Base-by-base conservation (phyloP, 2,329 filamentous ascomycete genomes). In the Clarireedia homoeocarpa region DNA sequence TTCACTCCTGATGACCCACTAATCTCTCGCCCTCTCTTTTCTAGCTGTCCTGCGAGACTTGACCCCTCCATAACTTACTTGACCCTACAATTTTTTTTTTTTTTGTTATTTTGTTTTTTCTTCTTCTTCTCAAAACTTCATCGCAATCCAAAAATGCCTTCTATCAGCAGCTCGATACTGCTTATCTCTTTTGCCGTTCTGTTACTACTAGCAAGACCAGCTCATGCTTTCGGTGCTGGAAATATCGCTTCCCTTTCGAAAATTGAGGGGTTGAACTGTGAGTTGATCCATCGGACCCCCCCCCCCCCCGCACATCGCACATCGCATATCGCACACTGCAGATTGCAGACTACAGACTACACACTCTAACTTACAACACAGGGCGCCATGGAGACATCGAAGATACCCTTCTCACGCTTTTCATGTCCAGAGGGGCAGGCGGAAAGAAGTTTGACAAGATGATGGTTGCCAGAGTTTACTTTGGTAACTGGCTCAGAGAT, bases 401-500 rank as follows among this genome's bases (percentile, higher is more conserved):
- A 76, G 91, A 96, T 75, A 86, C 87, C 36, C 83, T 96, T 55
- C 82, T 95, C 58, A 84, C 81, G 58, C 77, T 96, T 56, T 61
- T 73, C 48, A 81, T 86, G 69, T 82, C 84, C 45, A 77, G 79
- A 58, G 77, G 79, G 42, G 83, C 82, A 20, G 75, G 74, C 61
- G 81, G 81, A 64, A 91, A 91, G 76, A 95, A 91, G 68, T 96
- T 95, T 73, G 83, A 81, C 76, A 94, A 94, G 75, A 82, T 95
- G 67, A 87, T 85, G 68, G 88, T 96, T 60, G 88, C 91, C 61
- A 83, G 91, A 59, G 88, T 95, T 61, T 96, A 96, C 76, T 96
- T 96, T 75, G 91, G 91, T 62, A 96, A 96, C 76, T 96, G 91
- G 91, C 82, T 96, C 36, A 83, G 83, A 55, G 91, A 96, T 73